Evolutionary conservation across 306 rosid species (phyloP).

Genomic region (Senna tora): DNA sequence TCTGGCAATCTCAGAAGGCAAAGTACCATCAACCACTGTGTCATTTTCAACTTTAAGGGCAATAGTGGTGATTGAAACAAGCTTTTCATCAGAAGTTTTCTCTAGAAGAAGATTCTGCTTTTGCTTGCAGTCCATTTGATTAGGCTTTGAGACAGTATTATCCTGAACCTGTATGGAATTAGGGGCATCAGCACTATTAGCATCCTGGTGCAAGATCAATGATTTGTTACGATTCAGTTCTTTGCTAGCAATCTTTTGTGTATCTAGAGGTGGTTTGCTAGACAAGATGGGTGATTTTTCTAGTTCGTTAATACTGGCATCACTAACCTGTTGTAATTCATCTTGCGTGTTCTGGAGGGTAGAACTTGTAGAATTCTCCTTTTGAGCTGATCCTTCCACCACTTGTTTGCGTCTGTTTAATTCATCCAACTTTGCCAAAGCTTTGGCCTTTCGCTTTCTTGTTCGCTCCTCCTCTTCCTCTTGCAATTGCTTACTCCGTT

Average conservation of each 20-base stretch:
- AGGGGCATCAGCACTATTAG: slow-evolving; percentile 42
- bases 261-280: slow-evolving; percentile 43
- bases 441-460: slow-evolving; percentile 77
- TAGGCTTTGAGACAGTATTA: slow-evolving; percentile 60
- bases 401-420: slow-evolving; percentile 60
- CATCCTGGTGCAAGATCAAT: slow-evolving; percentile 52
- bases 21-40: slow-evolving; percentile 34
- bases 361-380: slow-evolving; percentile 49
- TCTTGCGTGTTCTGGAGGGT: slow-evolving; percentile 55
- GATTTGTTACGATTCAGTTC: slow-evolving; percentile 52
- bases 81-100: slow-evolving; percentile 37
- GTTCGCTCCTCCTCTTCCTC: slow-evolving; percentile 90
- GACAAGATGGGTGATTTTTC: slow-evolving; percentile 46
- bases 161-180: slow-evolving; percentile 52
- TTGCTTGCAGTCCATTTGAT: slow-evolving; percentile 58
- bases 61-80: slow-evolving; percentile 35
- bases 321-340: slow-evolving; percentile 35
- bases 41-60: slow-evolving; percentile 41
- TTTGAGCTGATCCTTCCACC: slow-evolving; percentile 50
- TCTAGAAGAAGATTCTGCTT: slow-evolving; percentile 49
- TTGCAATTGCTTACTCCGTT: slow-evolving; percentile 72
- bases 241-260: slow-evolving; percentile 36
- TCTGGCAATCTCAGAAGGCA: slow-evolving; percentile 43
- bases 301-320: slow-evolving; percentile 19
- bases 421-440: slow-evolving; percentile 81